Percentiles rank a stretch among this genome's conserved stretches.
phyloP scores from a whole-genome alignment of 2,329 filamentous ascomycete genomes.

The Ascochyta viciae-villosae region DNA sequence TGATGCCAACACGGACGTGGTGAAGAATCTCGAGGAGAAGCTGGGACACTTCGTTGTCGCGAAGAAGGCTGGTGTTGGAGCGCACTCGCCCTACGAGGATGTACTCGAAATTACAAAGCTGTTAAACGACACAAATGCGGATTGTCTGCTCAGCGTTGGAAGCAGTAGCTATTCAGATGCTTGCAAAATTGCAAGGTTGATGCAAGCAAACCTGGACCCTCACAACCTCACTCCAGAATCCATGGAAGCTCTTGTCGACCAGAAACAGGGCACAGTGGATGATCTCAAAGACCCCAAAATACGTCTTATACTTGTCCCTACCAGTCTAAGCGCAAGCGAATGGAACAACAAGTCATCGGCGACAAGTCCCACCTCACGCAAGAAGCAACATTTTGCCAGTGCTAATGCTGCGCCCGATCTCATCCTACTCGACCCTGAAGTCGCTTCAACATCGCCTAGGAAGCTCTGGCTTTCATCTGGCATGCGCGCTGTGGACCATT shows the following conservation, averaged over 20 bases:
- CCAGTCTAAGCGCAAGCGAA: conserved; percentile 35
- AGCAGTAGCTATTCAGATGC: conserved; percentile 37
- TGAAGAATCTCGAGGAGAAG: conserved; percentile 24
- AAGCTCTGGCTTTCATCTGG: conserved; percentile 37
- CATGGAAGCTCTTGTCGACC: conserved; percentile 32
- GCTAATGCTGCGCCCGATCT: conserved; percentile 26
- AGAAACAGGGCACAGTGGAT: conserved; percentile 24
- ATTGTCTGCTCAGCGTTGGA: conserved; percentile 33
- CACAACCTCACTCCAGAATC: conserved; percentile 23
- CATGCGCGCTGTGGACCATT: conserved; percentile 40
- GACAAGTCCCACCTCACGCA: conserved; percentile 26
- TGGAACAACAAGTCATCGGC: conserved; percentile 33
- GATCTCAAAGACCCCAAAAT: conserved; percentile 22
- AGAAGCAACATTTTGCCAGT: conserved; percentile 37
- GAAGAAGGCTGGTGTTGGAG: conserved; percentile 29
- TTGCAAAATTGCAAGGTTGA: conserved; percentile 35
- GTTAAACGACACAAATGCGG: conserved; percentile 25
- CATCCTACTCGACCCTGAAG: conserved; percentile 32
- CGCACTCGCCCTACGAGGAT: conserved; percentile 34
- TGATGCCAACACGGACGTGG: conserved; percentile 23
- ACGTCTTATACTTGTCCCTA: conserved; percentile 33
- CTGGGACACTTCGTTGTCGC: conserved; percentile 27
- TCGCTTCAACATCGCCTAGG: conserved; percentile 33
- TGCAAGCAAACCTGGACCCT: conserved; percentile 25
- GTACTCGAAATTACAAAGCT: conserved; percentile 28